Evolutionary conservation across 1,284 basidiomycete species (phyloP), one percentile per base, ranked within the genome.

Genomic region (Fistulinella staudtii): DNA sequence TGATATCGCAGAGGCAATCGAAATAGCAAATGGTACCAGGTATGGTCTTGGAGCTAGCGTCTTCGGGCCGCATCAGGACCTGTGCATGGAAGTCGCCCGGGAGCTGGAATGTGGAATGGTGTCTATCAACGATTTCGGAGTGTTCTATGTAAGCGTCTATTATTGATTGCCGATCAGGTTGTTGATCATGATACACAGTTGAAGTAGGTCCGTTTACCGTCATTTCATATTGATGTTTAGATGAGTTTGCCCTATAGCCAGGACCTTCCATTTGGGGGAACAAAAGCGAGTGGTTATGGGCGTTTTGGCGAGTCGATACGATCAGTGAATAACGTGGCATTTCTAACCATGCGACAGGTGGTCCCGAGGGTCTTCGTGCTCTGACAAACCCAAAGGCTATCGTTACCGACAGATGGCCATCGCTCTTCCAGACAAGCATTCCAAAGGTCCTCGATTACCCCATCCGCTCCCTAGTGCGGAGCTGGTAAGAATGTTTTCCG

Each of bases 11-110:
- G 83, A 94, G 54, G 93, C 90, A 0, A 77, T 97, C 47, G 75
- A 75, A 38, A 83, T 94, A 52, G 90, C 95, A 0, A 97, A 97
- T 59, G 75, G 77, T 13, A 92, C 90, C 1, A 75, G 79, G 25
- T 98, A 90, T 64, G 95, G 89, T 14, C 79, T 99, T n/a, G 95
- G 94, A 35, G 91, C 92, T 1, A 89, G 89, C 46, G 90, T 99
- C n/a, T 98, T 94, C 61, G 94, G 94, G 8, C 82, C 82, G 10
- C 79, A 86, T 57, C 80, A 86, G 58, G 73, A 75, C 23, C 71
- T 87, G 36, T 93, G 91, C 59, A 55, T 86, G 41, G 72, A 82
- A 42, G 85, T 98, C 10, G 92, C 93, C 14, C 78, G 81, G 45
- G 68, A 73, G 39, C 68, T 98, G 37, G 79, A 94, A 47, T 93